Conservation (phyloP, 2,329 filamentous ascomycete species). For the Knufia petricola region DNA sequence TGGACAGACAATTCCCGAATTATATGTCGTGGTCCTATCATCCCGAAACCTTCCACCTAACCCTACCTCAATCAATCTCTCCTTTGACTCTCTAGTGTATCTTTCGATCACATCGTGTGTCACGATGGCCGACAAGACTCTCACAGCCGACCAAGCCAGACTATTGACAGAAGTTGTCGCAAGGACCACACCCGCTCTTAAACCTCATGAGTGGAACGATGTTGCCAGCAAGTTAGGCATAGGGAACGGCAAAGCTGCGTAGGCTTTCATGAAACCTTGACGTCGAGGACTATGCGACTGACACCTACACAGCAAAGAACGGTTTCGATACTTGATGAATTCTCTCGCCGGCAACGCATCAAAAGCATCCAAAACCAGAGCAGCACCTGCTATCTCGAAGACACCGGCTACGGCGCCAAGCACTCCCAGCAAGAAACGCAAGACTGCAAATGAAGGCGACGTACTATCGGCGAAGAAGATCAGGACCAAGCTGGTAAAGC, state of each 20-base stretch:
- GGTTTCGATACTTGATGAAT: conserved; percentile 4
- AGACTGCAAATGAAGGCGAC: neutral
- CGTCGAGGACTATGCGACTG: neutral
- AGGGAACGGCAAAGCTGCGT: conserved; percentile 2
- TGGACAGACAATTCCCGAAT: neutral
- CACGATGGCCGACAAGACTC: neutral
- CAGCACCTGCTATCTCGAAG: neutral
- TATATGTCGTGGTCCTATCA: neutral
- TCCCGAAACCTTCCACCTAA: neutral
- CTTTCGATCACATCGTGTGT: neutral
- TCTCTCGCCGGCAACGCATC: neutral
- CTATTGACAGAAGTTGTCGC: neutral
- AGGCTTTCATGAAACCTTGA: neutral
- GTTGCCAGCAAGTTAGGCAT: neutral
- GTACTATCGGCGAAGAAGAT: too few species aligned
- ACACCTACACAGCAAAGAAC: neutral
- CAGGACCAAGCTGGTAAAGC: too few species aligned
- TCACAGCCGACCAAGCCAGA: conserved; percentile 2
- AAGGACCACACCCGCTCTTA: neutral
- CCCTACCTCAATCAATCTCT: neutral
- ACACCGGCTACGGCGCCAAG: neutral
- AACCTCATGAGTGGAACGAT: conserved; percentile 1
- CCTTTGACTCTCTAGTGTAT: neutral
- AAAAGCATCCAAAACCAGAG: neutral
- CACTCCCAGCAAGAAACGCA: neutral